Percentiles rank a stretch among this genome's conserved stretches.
phyloP scores from a whole-genome alignment of 768 basidiomycete genomes.

The Serendipita sp. region DNA sequence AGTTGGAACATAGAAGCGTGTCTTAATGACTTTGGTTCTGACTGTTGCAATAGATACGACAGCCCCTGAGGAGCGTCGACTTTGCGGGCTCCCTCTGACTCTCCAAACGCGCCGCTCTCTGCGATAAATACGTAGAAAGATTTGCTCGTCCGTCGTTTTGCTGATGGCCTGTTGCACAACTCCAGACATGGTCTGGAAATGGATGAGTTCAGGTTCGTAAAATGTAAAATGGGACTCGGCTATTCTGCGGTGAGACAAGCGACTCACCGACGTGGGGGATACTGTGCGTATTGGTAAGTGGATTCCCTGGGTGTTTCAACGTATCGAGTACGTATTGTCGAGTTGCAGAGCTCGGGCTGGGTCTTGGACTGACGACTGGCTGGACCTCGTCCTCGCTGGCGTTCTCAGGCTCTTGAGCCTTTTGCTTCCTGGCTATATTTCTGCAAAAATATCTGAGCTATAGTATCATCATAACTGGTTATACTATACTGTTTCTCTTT shows the following conservation, averaged over 20 bases:
- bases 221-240: not conserved
- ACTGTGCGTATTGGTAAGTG: constrained; percentile 62
- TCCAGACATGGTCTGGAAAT: constrained; percentile 38
- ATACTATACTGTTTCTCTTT: constrained; percentile 7
- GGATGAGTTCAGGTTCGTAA: constrained; percentile 2
- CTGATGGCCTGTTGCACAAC: constrained; percentile 56
- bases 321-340: constrained; percentile 48
- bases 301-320: constrained; percentile 49
- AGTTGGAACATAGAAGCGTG: not conserved
- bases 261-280: constrained; percentile 41
- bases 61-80: constrained; percentile 27
- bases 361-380: not conserved
- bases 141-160: constrained; percentile 31
- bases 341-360: constrained; percentile 13
- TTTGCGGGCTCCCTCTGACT: constrained; percentile 19
- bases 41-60: constrained; percentile 42
- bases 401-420: constrained; percentile 4
- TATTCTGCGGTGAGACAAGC: not conserved
- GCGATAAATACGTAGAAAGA: constrained; percentile 25
- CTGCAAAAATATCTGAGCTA: constrained; percentile 12
- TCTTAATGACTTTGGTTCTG: not conserved
- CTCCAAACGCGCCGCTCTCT: constrained; percentile 33
- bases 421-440: constrained; percentile 20
- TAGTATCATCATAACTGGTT: constrained; percentile 11
- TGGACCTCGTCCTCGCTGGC: not conserved